Evolutionary conservation across 2,329 filamentous ascomycete species (phyloP), one percentile per base, ranked within the genome.

Genomic region (Venturia pyrina): DNA sequence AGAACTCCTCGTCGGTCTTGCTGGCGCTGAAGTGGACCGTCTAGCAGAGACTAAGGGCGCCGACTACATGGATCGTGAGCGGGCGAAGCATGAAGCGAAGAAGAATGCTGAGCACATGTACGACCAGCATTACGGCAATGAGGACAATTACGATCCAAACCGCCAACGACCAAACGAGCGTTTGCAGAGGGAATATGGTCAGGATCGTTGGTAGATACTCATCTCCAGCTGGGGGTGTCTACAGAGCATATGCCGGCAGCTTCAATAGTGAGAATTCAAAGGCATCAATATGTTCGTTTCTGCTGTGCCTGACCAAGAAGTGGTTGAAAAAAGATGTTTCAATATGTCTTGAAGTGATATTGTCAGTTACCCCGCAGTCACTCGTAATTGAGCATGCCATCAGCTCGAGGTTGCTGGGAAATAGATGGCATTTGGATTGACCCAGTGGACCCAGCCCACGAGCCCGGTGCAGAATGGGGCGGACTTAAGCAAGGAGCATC

Each of bases 21-120:
- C 87, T 37, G 89, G 85, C 61, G 88, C 84, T 68, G 89, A 92
- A 78, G 83, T 91, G 72, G 89, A 93, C 80, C 89, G 87, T 78
- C 82, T 93, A 41, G 82, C 84, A 71, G 73, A 81, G 28, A 28
- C 78, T 66, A 82, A 82, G 74, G 80, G 81, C 61, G 77, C 76
- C 67, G 80, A 82, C 69, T 79, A 73, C 71, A 76, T 80, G 68
- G 80, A 82, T 72, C 72, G 73, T 56, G 79, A 82, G 72, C 77
- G 76, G 71, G 75, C 79, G 37, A 81, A 82, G 75, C 77, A 71
- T 63, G 69, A 80, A 53, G 80, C 80, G 3, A 75, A 76, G 71
- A 63, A 74, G 66, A 73, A 77, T 43, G 76, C 79, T 17, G 76
- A 81, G 73, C 68, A 71, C 15, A 75, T 82, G 74, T 82, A 82